These are phyloP conservation scores for Ceratocystis cacaofunesta DNA, from an alignment of 2,329 filamentous ascomycete species.

Conservation along the genomic window DNA sequence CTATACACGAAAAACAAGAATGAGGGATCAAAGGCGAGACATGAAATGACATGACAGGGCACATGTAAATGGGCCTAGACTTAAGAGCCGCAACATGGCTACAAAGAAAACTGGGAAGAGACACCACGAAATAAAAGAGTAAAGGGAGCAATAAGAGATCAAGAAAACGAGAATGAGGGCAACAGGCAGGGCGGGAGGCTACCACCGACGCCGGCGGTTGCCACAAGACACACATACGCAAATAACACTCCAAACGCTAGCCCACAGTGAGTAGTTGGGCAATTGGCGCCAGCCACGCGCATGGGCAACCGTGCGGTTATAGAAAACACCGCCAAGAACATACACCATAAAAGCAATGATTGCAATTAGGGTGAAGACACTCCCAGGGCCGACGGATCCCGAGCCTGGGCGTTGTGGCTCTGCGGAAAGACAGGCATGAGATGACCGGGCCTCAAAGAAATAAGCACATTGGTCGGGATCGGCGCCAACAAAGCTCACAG, in stretches of 20 bases:
- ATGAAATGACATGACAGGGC: background rate
- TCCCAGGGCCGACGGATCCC: constrained; percentile 47
- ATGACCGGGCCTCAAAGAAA: constrained; percentile 82
- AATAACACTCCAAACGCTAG: constrained; percentile 47
- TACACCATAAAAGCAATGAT: constrained; percentile 69
- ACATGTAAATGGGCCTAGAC: background rate
- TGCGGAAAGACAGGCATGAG: constrained; percentile 58
- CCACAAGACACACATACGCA: constrained; percentile 16
- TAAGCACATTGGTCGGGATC: constrained; percentile 87
- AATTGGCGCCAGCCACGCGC: constrained; percentile 90
- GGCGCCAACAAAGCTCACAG: constrained; percentile 66
- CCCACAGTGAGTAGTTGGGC: constrained; percentile 89
- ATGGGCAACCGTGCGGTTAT: constrained; percentile 87
- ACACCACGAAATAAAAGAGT: background rate
- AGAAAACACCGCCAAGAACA: constrained; percentile 81
- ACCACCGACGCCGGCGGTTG: constrained; percentile 15
- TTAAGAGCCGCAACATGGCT: background rate
- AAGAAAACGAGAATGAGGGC: background rate
- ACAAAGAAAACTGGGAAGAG: constrained; percentile 7
- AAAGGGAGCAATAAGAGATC: constrained; percentile 1
- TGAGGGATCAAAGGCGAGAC: background rate
- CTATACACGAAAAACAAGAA: background rate
- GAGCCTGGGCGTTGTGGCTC: constrained; percentile 55
- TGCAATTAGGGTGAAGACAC: constrained; percentile 80
- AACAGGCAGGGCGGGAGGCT: background rate